Evolutionary conservation across 2,329 filamentous ascomycete species (phyloP).

Genomic region (Microsporum ferrugineum): DNA sequence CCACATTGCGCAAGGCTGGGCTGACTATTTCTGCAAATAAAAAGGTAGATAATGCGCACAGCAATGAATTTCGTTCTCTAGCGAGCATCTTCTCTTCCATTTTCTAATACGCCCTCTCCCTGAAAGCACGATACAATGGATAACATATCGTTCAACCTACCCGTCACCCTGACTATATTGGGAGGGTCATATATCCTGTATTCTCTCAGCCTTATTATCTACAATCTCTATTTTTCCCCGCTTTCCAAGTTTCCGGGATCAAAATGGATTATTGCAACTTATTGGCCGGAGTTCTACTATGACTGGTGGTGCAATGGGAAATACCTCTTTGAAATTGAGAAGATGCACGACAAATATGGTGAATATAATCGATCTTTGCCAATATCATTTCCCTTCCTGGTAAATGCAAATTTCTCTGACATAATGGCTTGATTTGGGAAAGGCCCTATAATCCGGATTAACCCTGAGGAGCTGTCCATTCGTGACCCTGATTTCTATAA

Average conservation of each 20-base stretch:
- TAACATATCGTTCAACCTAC: background rate
- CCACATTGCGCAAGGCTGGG: background rate
- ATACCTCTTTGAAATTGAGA: slow-evolving; percentile 21
- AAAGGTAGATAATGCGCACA: background rate
- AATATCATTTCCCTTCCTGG: background rate
- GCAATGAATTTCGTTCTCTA: background rate
- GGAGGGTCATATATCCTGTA: slow-evolving; percentile 2
- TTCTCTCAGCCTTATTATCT: slow-evolving; percentile 15
- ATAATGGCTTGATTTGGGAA: slow-evolving; percentile 14
- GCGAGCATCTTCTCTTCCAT: background rate
- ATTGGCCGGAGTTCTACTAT: slow-evolving; percentile 19
- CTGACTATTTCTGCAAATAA: background rate
- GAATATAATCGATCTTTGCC: background rate
- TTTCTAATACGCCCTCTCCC: background rate
- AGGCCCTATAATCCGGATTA: slow-evolving; percentile 16
- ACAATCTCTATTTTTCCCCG: slow-evolving; percentile 17
- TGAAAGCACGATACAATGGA: background rate
- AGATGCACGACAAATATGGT: slow-evolving; percentile 24
- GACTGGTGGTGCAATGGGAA: slow-evolving; percentile 16
- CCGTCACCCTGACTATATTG: background rate
- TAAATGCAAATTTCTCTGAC: slow-evolving; percentile 9
- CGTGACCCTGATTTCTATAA: slow-evolving; percentile 15
- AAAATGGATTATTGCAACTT: slow-evolving; percentile 14
- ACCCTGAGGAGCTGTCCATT: slow-evolving; percentile 16
- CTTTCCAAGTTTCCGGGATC: slow-evolving; percentile 18